Evolutionary conservation across 371 early-diverging fungal genomes (phyloP), one percentile per base, ranked within the genome.

Genomic region (Mucor lusitanicus): DNA sequence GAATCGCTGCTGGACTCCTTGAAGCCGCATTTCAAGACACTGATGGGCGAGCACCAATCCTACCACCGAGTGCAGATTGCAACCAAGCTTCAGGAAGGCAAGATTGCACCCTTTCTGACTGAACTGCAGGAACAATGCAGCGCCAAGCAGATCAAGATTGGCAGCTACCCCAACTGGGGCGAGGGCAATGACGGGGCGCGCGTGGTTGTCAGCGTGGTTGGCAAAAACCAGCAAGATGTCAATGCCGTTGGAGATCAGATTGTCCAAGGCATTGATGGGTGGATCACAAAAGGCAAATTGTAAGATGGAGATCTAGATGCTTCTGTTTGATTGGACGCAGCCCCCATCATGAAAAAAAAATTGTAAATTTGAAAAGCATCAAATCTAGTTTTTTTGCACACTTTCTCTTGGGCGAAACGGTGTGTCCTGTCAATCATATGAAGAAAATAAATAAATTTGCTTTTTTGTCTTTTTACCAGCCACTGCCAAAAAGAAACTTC

Each of bases 161-260:
- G 92, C 17, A 84, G 85, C 32, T 92, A 92, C 66, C 92, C 92
- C 17, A 84, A 84, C 48, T 90, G 86, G 83, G 81, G 80, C 4
- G 40, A 30, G 23, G 76, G 67, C 7, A 42, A 65, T 17, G 70
- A 76, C 39, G 78, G 75, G 6, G 73, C 68, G 11, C 66, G 80
- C 11, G 82, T 80, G 0, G 85, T 89, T 0, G 76, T 85, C 9
- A 87, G 86, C 42, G 69, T 87, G 6, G 82, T 86, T 9, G 87
- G 89, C 13, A 75, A 74, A 71, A 79, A 83, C 35, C 56, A 73
- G 59, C 64, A 55, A 19, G 50, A 60, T 12, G 80, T 85, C 4
- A 61, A 80, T 19, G 40, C 64, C 11, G 50, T 68, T 54, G 44
- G 65, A 30, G 35, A 70, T 15, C n/a, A 74, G 40, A 25, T 70